Percentiles rank a stretch among this genome's conserved stretches.
Evolutionary conservation across 2,329 filamentous ascomycete genomes (phyloP).

Genomic region (Xylariaceae sp.): DNA sequence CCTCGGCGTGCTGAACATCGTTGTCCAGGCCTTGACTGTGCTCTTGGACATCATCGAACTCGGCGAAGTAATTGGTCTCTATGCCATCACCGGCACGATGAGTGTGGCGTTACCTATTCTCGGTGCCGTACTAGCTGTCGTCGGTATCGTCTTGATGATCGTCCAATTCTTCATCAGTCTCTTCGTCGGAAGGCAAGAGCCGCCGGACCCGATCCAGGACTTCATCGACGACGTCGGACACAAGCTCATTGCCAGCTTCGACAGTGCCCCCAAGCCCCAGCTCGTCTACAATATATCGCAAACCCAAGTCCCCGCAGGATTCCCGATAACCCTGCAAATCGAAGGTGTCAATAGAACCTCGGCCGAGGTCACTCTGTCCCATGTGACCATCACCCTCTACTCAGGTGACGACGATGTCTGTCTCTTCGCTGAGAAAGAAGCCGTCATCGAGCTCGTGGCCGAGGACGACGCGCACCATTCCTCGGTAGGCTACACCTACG

Average conservation of each 20-base stretch:
- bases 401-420: not conserved
- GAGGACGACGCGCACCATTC: not conserved
- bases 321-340: not conserved
- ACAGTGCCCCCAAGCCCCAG: not conserved
- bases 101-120: not conserved
- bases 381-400: not conserved
- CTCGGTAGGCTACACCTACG: not conserved
- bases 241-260: not conserved
- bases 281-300: not conserved
- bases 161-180: not conserved
- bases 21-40: not conserved
- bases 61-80: not conserved
- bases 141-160: conserved; percentile 1
- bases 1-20: not conserved
- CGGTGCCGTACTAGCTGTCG: not conserved
- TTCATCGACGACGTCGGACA: not conserved
- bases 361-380: not conserved
- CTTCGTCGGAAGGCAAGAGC: not conserved
- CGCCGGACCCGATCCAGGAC: not conserved
- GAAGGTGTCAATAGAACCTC: not conserved
- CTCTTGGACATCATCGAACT: not conserved
- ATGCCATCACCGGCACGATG: not conserved
- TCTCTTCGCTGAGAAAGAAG: not conserved
- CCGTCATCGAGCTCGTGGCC: not conserved
- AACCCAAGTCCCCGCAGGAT: not conserved